These are phyloP conservation scores for Phyllosticta citribraziliensis DNA, from an alignment of 2,329 filamentous ascomycete species.

Conservation along the genomic window DNA sequence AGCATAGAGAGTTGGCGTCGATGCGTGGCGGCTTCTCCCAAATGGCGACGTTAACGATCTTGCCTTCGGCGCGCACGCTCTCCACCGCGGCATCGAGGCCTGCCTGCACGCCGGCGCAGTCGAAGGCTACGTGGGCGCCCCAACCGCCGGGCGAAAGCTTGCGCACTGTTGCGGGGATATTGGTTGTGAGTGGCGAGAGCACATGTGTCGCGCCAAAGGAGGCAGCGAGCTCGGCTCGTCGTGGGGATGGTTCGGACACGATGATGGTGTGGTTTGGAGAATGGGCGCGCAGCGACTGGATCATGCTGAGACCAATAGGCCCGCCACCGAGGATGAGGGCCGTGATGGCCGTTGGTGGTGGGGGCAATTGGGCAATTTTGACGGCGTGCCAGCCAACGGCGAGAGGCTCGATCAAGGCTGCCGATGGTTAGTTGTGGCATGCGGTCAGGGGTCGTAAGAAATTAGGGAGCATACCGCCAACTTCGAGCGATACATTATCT, in stretches of 20 bases:
- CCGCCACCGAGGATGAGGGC: conserved; percentile 44
- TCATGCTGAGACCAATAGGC: conserved; percentile 43
- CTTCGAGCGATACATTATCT: conserved; percentile 42
- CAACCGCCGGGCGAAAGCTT: conserved; percentile 32
- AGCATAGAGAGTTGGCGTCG: conserved; percentile 41
- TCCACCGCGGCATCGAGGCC: conserved; percentile 41
- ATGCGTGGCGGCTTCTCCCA: conserved; percentile 45
- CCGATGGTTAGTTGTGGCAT: not conserved
- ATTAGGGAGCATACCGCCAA: conserved; percentile 26
- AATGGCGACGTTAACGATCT: conserved; percentile 46
- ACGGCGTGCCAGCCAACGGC: conserved; percentile 49
- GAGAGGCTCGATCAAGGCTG: conserved; percentile 44
- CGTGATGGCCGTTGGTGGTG: conserved; percentile 25
- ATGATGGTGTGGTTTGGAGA: conserved; percentile 39
- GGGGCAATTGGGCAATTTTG: conserved; percentile 39
- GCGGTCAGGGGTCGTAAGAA: not conserved
- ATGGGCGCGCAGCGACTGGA: conserved; percentile 36
- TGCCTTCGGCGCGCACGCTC: conserved; percentile 40
- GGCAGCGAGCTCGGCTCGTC: conserved; percentile 40
- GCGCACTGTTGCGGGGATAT: conserved; percentile 35
- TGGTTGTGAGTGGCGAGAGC: conserved; percentile 41
- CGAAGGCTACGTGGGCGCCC: conserved; percentile 43
- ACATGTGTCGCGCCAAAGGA: conserved; percentile 43
- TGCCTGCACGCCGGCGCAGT: conserved; percentile 44
- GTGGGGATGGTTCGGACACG: conserved; percentile 41